Percentiles rank a stretch among this genome's conserved stretches.
phyloP scores from a whole-genome alignment of 2,329 filamentous ascomycete species.

The Colletotrichum eremochloae region DNA sequence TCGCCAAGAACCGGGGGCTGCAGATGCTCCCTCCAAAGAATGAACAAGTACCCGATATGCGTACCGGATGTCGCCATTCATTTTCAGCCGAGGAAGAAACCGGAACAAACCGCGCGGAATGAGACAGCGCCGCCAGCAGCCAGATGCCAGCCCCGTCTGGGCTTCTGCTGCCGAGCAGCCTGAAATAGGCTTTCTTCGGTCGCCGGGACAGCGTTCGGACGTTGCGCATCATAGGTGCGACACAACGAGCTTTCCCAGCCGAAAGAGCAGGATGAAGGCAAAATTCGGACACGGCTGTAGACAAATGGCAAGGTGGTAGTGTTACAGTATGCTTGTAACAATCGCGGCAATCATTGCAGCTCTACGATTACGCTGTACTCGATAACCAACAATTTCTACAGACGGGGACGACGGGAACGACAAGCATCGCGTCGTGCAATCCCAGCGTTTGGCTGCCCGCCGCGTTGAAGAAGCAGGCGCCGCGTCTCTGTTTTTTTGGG shows the following conservation, averaged over 20 bases:
- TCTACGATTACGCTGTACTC: background rate
- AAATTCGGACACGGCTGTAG: background rate
- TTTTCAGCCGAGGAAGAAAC: slow-evolving; percentile 28
- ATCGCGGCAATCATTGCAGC: background rate
- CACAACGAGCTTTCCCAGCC: slow-evolving; percentile 16
- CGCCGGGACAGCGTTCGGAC: slow-evolving; percentile 32
- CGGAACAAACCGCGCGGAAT: slow-evolving; percentile 10
- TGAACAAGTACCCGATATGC: background rate
- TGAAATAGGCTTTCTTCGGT: slow-evolving; percentile 36
- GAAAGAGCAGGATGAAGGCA: slow-evolving; percentile 17
- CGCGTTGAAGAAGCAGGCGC: background rate
- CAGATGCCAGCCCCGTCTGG: slow-evolving; percentile 3
- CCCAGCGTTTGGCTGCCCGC: background rate
- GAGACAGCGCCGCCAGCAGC: background rate
- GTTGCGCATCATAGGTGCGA: slow-evolving; percentile 24
- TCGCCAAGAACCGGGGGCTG: slow-evolving; percentile 31
- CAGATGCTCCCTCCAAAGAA: slow-evolving; percentile 22
- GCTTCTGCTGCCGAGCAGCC: slow-evolving; percentile 16
- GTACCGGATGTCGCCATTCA: slow-evolving; percentile 17
- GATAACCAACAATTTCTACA: background rate
- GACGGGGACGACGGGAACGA: background rate
- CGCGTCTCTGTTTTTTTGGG: background rate
- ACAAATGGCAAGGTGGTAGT: background rate
- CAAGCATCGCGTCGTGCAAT: background rate
- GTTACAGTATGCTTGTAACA: background rate